Percentiles rank a stretch among this genome's conserved stretches.
phyloP scores from a whole-genome alignment of 805 yeast genomes.

The Diddensiella caesifluorescens region DNA sequence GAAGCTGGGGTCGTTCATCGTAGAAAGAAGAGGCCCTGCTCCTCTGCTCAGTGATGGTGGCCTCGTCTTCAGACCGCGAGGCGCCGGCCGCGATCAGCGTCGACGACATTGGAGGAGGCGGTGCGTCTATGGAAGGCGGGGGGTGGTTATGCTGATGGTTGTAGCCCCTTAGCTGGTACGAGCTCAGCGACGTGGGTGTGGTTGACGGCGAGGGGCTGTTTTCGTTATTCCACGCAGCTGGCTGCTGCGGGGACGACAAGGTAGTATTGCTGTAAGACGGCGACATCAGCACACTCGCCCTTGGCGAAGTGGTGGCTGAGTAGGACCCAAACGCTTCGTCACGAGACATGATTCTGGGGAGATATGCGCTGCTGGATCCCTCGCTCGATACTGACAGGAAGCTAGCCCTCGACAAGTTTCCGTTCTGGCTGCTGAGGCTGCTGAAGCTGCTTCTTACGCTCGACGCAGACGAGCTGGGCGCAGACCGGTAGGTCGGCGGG shows the following conservation, averaged over 20 bases:
- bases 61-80: neutral
- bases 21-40: neutral
- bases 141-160: slow-evolving; percentile 1
- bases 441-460: slow-evolving; percentile 11
- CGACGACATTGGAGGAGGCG: neutral
- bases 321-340: slow-evolving; percentile 1
- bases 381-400: slow-evolving; percentile 4
- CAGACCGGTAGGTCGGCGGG: slow-evolving; percentile 1
- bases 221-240: neutral
- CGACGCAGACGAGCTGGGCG: slow-evolving; percentile 4
- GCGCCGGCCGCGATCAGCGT: slow-evolving; percentile 3
- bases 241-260: neutral
- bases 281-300: too few relatives aligned
- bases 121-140: slow-evolving; percentile 1
- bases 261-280: too few relatives aligned
- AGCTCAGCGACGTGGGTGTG: neutral
- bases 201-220: too few relatives aligned
- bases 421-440: slow-evolving; percentile 4
- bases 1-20: too few relatives aligned
- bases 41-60: neutral
- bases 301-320: slow-evolving; percentile 1
- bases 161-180: neutral
- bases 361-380: slow-evolving; percentile 1
- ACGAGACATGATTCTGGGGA: slow-evolving; percentile 19
- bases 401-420: neutral